Percentiles rank a stretch among this genome's conserved stretches.
These are phyloP conservation scores for Comarum palustre DNA, from an alignment of 306 rosid species.

Conservation along the genomic window DNA sequence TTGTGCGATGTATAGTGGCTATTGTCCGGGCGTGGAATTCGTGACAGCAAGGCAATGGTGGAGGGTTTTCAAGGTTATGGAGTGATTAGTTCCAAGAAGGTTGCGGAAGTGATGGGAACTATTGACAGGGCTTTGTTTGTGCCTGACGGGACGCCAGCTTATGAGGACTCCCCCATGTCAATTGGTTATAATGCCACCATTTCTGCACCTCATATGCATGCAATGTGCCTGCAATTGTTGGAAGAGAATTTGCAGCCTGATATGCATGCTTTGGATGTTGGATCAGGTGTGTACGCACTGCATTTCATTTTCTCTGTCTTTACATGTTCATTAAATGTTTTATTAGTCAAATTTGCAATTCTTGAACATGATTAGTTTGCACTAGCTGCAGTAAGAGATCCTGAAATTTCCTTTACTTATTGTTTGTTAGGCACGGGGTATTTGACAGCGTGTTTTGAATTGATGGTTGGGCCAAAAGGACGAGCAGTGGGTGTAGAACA, in stretches of 20 bases:
- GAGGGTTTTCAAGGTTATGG: slow-evolving; percentile 66
- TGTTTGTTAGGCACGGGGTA: slow-evolving; percentile 76
- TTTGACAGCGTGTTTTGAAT: slow-evolving; percentile 84
- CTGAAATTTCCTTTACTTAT: slow-evolving; percentile 7
- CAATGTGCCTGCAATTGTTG: slow-evolving; percentile 81
- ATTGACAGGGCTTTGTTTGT: slow-evolving; percentile 79
- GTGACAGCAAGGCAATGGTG: slow-evolving; percentile 77
- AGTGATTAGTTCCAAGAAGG: slow-evolving; percentile 55
- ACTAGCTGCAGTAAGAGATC: not conserved
- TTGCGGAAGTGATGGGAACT: slow-evolving; percentile 67
- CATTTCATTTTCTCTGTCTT: not conserved
- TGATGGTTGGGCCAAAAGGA: slow-evolving; percentile 91
- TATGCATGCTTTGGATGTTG: slow-evolving; percentile 86
- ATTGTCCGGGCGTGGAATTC: slow-evolving; percentile 54
- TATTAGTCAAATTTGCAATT: not conserved
- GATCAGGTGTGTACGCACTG: slow-evolving; percentile 55
- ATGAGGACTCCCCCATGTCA: slow-evolving; percentile 74
- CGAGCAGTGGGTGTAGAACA: slow-evolving; percentile 81
- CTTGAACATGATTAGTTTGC: not conserved
- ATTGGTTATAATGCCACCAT: slow-evolving; percentile 92
- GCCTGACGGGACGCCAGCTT: slow-evolving; percentile 60
- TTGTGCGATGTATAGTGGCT: slow-evolving; percentile 45
- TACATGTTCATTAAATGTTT: not conserved
- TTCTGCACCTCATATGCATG: slow-evolving; percentile 99
- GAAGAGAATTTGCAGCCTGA: slow-evolving; percentile 82